These are phyloP conservation scores for Phytophthora boehmeriae DNA, from an alignment of 352 stramenopile genomes.

Conservation along the genomic window DNA sequence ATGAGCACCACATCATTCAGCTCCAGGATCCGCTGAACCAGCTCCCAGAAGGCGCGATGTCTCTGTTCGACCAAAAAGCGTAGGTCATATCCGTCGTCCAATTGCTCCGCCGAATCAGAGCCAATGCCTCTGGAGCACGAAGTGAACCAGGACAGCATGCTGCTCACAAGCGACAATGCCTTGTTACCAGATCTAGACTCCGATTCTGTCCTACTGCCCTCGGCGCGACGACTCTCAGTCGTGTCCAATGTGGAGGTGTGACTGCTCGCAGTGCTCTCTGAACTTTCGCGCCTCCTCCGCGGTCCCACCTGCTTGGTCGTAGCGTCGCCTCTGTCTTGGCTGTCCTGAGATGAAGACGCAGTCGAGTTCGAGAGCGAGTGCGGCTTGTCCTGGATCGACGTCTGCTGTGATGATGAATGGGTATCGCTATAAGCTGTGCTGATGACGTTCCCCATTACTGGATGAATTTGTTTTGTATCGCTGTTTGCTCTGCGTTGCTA, in stretches of 20 bases:
- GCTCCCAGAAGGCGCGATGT: conserved; percentile 78
- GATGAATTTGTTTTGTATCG: conserved; percentile 3
- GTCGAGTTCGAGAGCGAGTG: conserved; percentile 68
- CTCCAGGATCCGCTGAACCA: conserved; percentile 69
- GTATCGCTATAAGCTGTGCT: conserved; percentile 14
- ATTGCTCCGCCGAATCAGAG: conserved; percentile 1
- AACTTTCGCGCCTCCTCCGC: conserved; percentile 20
- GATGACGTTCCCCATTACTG: conserved; percentile 29
- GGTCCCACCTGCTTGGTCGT: conserved; percentile 12
- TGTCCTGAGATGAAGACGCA: conserved; percentile 42
- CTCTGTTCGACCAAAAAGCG: conserved; percentile 61
- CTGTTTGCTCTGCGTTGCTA: not conserved
- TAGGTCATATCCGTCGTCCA: conserved; percentile 28
- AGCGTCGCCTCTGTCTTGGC: conserved; percentile 34
- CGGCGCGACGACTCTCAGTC: no score
- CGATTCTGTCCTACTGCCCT: no score
- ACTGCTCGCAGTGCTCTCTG: conserved; percentile 5
- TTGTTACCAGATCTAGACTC: not conserved
- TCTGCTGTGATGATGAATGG: conserved; percentile 1
- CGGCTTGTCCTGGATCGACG: conserved; percentile 29
- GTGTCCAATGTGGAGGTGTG: no score
- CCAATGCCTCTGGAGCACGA: conserved; percentile 8
- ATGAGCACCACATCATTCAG: conserved; percentile 82
- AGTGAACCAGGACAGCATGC: conserved; percentile 22
- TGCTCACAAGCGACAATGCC: conserved; percentile 12